phyloP scores from a whole-genome alignment of 306 rosid genomes.

The Rubus idaeus region DNA sequence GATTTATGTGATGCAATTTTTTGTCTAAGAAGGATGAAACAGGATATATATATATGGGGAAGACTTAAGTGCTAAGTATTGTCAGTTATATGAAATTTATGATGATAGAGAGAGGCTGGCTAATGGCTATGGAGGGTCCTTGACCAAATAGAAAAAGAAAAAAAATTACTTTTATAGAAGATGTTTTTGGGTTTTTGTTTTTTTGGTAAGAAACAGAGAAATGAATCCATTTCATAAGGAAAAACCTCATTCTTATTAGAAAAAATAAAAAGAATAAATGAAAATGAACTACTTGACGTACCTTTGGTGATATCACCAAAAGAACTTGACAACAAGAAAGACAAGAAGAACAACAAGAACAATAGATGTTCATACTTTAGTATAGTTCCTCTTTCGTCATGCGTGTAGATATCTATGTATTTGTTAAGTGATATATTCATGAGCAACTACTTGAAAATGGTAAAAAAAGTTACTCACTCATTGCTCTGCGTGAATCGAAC shows the following conservation, averaged over 20 bases:
- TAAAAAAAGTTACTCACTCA: constrained; percentile 39
- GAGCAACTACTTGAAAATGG: neutral
- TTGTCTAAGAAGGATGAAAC: neutral
- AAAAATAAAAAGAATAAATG: neutral
- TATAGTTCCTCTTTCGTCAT: neutral
- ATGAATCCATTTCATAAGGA: neutral
- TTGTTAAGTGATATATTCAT: neutral
- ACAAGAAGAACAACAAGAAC: neutral
- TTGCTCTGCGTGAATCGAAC: constrained; percentile 21
- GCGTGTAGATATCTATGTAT: neutral
- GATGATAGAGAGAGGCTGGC: neutral
- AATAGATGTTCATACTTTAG: neutral
- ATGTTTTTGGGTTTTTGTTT: neutral
- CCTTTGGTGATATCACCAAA: neutral
- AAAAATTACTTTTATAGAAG: neutral
- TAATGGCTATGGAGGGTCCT: neutral
- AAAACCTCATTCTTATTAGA: neutral
- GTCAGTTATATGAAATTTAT: neutral
- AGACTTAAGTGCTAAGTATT: neutral
- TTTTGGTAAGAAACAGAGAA: no score
- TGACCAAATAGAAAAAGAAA: neutral
- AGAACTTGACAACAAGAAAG: neutral
- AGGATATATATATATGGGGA: neutral
- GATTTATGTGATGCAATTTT: neutral
- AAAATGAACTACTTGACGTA: neutral